Base-by-base conservation (phyloP, 2,329 filamentous ascomycete genomes). In the Aspergillus fijiensis region DNA sequence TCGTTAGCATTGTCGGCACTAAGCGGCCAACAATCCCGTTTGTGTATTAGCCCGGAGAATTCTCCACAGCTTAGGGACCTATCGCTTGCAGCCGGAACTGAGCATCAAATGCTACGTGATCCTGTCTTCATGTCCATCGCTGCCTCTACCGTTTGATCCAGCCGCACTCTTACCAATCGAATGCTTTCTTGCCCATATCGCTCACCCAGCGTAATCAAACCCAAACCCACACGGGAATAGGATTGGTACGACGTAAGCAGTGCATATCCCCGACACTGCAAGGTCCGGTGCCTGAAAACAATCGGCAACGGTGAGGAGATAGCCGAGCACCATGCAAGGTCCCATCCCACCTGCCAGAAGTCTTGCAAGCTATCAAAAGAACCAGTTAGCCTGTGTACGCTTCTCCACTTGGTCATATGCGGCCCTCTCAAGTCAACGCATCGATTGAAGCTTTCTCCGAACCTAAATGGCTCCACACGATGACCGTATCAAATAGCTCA, bases 321-420 rank as follows among this genome's bases (percentile, higher is more conserved):
- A 33, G 52, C 52, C 52, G 23, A 33, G 42, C 39, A 4, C 27
- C 48, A 35, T 55, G 53, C 53, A 55, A 55, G 53, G 53, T 55
- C 42, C 45, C 52, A 55, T 55, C 25, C 31, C 19, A 1, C n/a
- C 14, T 45, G 6, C 33, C 39, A 45, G 39, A 45, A 3, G 39
- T 4, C 39, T 45, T 45, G 39, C 39, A 45, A 19, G 39, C 27
- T 11, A 23, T 33, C 49, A n/a, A 12, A 35, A 31, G 12, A 25
- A 29, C 23, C 29, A 10, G 27, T 21, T 49, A 47, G 19, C n/a
- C 35, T 35, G 42, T 14, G n/a, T n/a, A 23, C 33, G 21, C 14
- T 21, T 49, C 53, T 23, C 53, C 53, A 33, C 53, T 31, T 25
- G 23, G 4, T 31, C 31, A 31, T 27, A 23, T 49, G n/a, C 53